These are phyloP conservation scores for Coprinopsis strossmayeri DNA, from an alignment of 768 basidiomycete species.

Conservation along the genomic window DNA sequence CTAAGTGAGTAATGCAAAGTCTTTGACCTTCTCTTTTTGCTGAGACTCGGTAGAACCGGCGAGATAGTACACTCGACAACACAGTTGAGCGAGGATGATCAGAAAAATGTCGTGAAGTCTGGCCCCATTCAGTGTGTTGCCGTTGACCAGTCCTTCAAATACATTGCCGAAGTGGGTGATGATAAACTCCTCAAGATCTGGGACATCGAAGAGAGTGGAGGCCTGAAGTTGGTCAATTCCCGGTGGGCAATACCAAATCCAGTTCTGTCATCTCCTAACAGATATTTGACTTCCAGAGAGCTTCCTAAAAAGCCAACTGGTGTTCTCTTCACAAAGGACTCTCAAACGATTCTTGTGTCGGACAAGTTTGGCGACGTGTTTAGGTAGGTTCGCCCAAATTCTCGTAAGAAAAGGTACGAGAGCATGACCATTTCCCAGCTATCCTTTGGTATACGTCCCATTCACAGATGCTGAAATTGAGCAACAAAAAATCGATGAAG, in stretches of 20 bases:
- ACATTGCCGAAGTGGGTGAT: slow-evolving; percentile 63
- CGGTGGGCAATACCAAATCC: slow-evolving; percentile 36
- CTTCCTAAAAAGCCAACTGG: slow-evolving; percentile 79
- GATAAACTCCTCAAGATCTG: slow-evolving; percentile 81
- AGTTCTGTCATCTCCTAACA: background rate
- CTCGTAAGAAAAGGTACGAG: background rate
- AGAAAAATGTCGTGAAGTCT: slow-evolving; percentile 31
- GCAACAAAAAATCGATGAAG: slow-evolving; percentile 14
- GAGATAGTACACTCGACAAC: slow-evolving; percentile 39
- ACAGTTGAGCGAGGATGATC: slow-evolving; percentile 22
- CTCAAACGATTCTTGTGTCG: slow-evolving; percentile 66
- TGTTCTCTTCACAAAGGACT: slow-evolving; percentile 54
- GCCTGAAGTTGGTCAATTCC: slow-evolving; percentile 48
- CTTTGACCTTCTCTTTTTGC: slow-evolving; percentile 3
- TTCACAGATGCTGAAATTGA: slow-evolving; percentile 22
- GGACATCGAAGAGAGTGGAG: slow-evolving; percentile 37
- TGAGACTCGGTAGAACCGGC: slow-evolving; percentile 39
- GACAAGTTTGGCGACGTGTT: slow-evolving; percentile 97
- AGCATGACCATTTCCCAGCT: slow-evolving; percentile 31
- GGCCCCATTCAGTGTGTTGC: slow-evolving; percentile 59
- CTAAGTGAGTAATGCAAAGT: slow-evolving; percentile 34
- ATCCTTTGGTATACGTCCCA: slow-evolving; percentile 45
- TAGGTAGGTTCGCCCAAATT: slow-evolving; percentile 36
- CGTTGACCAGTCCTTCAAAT: slow-evolving; percentile 33
- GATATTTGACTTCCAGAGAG: slow-evolving; percentile 39